These are phyloP conservation scores for Candida maltosa DNA, from an alignment of 805 yeast genomes.

Conservation along the genomic window DNA sequence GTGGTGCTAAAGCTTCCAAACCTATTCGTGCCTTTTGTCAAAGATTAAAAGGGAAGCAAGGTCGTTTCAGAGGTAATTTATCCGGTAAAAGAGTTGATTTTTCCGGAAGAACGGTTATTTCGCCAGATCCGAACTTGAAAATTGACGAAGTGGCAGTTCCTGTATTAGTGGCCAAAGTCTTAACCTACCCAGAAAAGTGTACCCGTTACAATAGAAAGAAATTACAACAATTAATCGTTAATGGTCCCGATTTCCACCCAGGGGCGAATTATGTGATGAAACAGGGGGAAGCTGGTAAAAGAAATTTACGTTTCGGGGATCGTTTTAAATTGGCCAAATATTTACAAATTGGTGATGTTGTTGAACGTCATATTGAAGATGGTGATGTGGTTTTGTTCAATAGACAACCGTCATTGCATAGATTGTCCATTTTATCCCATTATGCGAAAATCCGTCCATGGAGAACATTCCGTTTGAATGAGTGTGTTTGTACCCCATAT, in stretches of 20 bases:
- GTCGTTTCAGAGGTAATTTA: constrained; percentile 95
- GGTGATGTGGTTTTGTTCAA: constrained; percentile 95
- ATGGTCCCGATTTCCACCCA: constrained; percentile 88
- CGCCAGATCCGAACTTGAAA: constrained; percentile 94
- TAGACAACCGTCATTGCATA: constrained; percentile 96
- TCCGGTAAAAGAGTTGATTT: constrained; percentile 99
- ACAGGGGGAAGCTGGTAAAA: constrained; percentile 78
- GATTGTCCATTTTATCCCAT: constrained; percentile 91
- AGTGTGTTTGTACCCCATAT: constrained; percentile 98
- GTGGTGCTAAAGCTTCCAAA: constrained; percentile 50
- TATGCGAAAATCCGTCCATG: constrained; percentile 95
- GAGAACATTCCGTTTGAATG: constrained; percentile 95
- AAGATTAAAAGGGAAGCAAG: constrained; percentile 96
- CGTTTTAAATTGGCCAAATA: constrained; percentile 71
- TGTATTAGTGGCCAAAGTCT: constrained; percentile 89
- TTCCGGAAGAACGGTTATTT: constrained; percentile 96
- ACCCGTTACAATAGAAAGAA: constrained; percentile 82
- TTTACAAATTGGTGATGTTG: constrained; percentile 83
- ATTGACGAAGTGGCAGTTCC: constrained; percentile 99
- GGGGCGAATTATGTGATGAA: constrained; percentile 93
- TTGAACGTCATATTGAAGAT: constrained; percentile 95
- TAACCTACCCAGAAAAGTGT: constrained; percentile 94
- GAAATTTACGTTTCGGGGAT: constrained; percentile 89
- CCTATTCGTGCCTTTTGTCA: constrained; percentile 96
- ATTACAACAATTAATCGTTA: constrained; percentile 66